Percentiles rank a stretch among this genome's conserved stretches.
Conservation (phyloP, 129 eudicot species). For the Lactuca sativa region DNA sequence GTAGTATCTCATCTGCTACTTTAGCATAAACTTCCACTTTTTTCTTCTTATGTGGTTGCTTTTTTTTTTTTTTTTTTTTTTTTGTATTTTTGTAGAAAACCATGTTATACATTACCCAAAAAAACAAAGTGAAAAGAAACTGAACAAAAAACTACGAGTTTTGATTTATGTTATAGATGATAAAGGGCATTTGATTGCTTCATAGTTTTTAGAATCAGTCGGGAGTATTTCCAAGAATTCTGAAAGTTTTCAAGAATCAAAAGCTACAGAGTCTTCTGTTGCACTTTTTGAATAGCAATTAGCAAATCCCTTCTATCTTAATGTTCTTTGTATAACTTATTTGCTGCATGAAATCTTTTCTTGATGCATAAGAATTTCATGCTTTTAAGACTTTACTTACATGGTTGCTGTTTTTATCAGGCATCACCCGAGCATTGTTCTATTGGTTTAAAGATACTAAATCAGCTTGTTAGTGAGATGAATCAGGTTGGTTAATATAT, state of each 20-base stretch:
- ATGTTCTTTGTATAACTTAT: neutral
- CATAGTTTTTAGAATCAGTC: neutral
- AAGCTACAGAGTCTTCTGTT: constrained; percentile 4
- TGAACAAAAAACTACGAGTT: neutral
- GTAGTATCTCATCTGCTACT: constrained; percentile 26
- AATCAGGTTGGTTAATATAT: constrained; percentile 72
- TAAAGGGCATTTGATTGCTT: constrained; percentile 4
- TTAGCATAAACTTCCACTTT: neutral
- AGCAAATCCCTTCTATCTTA: neutral
- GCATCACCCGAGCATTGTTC: constrained; percentile 83
- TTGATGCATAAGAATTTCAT: constrained; percentile 9
- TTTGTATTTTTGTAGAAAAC: neutral
- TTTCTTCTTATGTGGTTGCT: neutral
- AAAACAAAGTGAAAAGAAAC: neutral
- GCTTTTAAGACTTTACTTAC: constrained; percentile 22
- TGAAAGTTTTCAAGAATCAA: neutral
- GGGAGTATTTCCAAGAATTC: neutral
- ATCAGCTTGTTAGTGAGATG: constrained; percentile 97
- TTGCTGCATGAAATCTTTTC: neutral
- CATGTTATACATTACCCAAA: neutral
- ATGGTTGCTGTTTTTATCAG: constrained; percentile 41
- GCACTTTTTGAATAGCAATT: neutral
- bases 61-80: no score
- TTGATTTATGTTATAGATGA: neutral
- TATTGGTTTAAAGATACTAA: constrained; percentile 89